Evolutionary conservation across 2,329 filamentous ascomycete genomes (phyloP).

Genomic region (Leptographium flavum): DNA sequence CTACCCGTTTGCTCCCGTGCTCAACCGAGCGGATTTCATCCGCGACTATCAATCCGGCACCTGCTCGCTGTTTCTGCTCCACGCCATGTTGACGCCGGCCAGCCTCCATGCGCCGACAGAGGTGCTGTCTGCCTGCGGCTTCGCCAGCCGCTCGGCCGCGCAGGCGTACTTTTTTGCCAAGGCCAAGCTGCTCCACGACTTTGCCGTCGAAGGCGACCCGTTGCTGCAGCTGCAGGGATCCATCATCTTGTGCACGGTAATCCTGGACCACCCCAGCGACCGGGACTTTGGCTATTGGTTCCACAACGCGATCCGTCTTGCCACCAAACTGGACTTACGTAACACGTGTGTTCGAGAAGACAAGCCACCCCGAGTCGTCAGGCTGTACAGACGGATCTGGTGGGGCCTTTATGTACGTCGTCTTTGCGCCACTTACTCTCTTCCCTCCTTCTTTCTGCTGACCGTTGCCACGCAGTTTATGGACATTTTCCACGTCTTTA

Average conservation of each 20-base stretch:
- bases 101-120: not conserved
- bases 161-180: not conserved
- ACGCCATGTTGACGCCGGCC: not conserved
- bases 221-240: slow-evolving; percentile 4
- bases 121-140: not conserved
- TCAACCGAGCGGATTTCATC: not conserved
- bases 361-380: not conserved
- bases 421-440: no score
- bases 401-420: not conserved
- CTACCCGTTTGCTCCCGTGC: not conserved
- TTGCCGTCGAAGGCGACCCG: not conserved
- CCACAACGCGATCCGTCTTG: slow-evolving; percentile 1
- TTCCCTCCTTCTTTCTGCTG: not conserved
- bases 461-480: no score
- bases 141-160: not conserved
- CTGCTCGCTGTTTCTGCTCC: not conserved
- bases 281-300: slow-evolving; percentile 5
- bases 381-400: not conserved
- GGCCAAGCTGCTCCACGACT: slow-evolving; percentile 1
- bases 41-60: not conserved
- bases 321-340: slow-evolving; percentile 2
- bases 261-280: not conserved
- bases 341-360: not conserved
- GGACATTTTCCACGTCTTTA: no score
- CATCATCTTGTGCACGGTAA: not conserved